Percentiles rank a stretch among this genome's conserved stretches.
Conservation (phyloP, 163 green algal genomes). For the Chlamydomonas reinhardtii region DNA sequence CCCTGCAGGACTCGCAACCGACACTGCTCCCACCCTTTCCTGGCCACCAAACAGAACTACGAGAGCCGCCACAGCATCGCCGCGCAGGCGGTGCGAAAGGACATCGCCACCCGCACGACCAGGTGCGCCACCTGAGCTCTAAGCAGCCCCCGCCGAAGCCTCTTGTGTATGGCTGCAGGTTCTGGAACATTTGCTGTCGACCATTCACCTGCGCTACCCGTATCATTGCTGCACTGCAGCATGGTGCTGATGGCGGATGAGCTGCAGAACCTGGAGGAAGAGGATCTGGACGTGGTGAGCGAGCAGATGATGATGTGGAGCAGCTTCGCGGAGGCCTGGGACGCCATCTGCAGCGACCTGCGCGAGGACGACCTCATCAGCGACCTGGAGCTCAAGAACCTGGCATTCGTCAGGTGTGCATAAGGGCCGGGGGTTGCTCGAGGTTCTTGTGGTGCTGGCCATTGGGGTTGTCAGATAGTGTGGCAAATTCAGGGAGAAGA, state of each 20-base stretch:
- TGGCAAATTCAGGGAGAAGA: too few species aligned
- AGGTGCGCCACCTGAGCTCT: too few species aligned
- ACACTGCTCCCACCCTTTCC: too few species aligned
- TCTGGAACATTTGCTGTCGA: too few species aligned
- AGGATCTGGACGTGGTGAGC: slow-evolving; percentile 41
- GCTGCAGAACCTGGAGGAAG: slow-evolving; percentile 26
- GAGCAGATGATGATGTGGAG: slow-evolving; percentile 55
- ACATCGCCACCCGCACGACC: too few species aligned
- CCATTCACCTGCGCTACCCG: too few species aligned
- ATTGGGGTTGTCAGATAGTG: too few species aligned
- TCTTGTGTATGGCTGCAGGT: too few species aligned
- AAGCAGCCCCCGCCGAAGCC: too few species aligned
- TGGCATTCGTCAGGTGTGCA: slow-evolving; percentile 46
- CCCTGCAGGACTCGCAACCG: too few species aligned
- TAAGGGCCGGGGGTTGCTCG: neutral
- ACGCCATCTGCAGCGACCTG: slow-evolving; percentile 71
- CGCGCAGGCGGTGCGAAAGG: slow-evolving; percentile 1
- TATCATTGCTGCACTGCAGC: neutral
- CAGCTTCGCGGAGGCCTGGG: slow-evolving; percentile 73
- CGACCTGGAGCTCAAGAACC: slow-evolving; percentile 57
- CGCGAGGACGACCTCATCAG: slow-evolving; percentile 67
- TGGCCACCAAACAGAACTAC: too few species aligned
- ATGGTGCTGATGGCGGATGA: slow-evolving; percentile 44
- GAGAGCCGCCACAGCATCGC: slow-evolving; percentile 26
- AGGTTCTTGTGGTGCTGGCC: neutral